Percentiles rank a stretch among this genome's conserved stretches.
These are phyloP conservation scores for Taiwanofungus camphoratus DNA, from an alignment of 1,284 basidiomycete species.

Conservation along the genomic window DNA sequence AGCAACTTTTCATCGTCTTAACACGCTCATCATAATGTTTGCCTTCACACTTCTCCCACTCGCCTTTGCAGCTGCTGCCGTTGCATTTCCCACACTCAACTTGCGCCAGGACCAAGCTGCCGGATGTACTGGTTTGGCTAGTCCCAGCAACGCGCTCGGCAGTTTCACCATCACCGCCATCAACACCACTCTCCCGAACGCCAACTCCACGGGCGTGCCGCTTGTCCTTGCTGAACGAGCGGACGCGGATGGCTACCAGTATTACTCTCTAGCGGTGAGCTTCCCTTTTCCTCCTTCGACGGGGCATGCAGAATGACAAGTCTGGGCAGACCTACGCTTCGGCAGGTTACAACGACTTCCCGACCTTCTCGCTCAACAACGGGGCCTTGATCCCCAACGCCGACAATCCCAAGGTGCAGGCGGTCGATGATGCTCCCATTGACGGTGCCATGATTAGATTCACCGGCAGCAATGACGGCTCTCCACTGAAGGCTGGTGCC, in stretches of 20 bases:
- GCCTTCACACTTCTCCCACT: neutral
- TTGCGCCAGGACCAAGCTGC: neutral
- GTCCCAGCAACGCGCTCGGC: slow-evolving; percentile 2
- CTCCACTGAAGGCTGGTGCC: neutral
- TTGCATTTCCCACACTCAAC: slow-evolving; percentile 1
- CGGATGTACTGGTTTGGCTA: too few relatives aligned
- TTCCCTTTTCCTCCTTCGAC: too few relatives aligned
- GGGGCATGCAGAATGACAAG: too few relatives aligned
- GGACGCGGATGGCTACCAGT: too few relatives aligned
- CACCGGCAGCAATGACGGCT: slow-evolving; percentile 1
- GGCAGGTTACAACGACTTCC: slow-evolving; percentile 6
- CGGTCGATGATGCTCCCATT: neutral
- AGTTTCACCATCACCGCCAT: slow-evolving; percentile 10
- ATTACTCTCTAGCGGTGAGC: too few relatives aligned
- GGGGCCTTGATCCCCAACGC: slow-evolving; percentile 5
- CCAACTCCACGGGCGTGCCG: slow-evolving; percentile 6
- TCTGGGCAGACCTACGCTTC: too few relatives aligned
- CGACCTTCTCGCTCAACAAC: slow-evolving; percentile 3
- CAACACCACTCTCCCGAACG: slow-evolving; percentile 4
- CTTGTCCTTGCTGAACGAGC: slow-evolving; percentile 4
- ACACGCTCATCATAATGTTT: too few relatives aligned
- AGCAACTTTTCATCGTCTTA: too few relatives aligned
- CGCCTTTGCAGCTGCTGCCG: neutral
- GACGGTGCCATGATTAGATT: slow-evolving; percentile 2
- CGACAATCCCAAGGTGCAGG: neutral